Base-by-base conservation (phyloP, 1,139 yeast genomes). In the Kurtzmaniella quercitrusa region DNA sequence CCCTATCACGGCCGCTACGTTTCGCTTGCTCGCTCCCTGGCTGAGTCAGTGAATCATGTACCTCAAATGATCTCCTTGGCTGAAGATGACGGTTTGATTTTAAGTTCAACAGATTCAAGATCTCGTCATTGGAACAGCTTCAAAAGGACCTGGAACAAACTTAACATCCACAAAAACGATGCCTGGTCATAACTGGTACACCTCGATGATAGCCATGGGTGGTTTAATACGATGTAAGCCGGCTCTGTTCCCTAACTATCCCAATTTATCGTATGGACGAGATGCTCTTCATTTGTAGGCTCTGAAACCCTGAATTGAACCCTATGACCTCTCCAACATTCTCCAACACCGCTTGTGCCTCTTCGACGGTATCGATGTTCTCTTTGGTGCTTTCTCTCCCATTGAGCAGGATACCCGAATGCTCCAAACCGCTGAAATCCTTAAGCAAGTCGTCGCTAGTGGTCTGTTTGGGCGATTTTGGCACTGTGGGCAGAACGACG, bases 271-370 rank as follows among this genome's bases (percentile, higher is more conserved):
- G 54, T 34, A 73, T 72, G 2, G 72, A 67, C 4, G 76, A 67
- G 6, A 66, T 59, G 48, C 75, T 68, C 46, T 60, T 63, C 43
- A 73, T 49, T 39, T 62, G 68, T 19, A 69, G 44, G 47, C 73
- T 67, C 46, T 68, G 75, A 44, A 72, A 73, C 14, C 77, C 77
- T 0, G 69, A 56, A 47, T 71, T 71, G 46, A 69, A 68, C 18
- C 77, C 77, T 36, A 73, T 60, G 1, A 69, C 68, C 16, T 66
- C 67, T n/a, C 60, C 46, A 8, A 73, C 75, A 47, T 73, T 71
- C 19, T 57, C 60, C 38, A 70, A 51, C 3, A 68, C 59, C 48
- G 54, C 60, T 3, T 58, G 47, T 1, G 66, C 56, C 12, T 58
- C 63, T 24, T 43, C 38, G 19, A 18, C 45, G 7, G 33, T 25